Evolutionary conservation across 2,329 filamentous ascomycete species (phyloP).

Genomic region (Fusarium stilboides): DNA sequence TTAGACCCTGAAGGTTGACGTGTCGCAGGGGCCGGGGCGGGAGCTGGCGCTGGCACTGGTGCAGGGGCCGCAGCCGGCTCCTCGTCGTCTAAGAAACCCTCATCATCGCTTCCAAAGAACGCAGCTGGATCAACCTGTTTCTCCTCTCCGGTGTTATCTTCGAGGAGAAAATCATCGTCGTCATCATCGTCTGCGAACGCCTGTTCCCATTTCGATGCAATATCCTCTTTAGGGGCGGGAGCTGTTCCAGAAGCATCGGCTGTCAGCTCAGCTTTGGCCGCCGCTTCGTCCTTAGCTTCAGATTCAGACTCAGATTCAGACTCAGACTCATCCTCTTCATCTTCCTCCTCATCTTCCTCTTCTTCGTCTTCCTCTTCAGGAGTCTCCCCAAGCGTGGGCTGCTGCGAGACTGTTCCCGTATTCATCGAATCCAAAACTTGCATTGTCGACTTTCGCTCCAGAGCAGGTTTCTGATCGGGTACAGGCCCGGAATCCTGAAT

Average conservation of each 20-base stretch:
- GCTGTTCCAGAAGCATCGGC: conserved; percentile 44
- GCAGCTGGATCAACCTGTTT: conserved; percentile 72
- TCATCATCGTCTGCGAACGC: conserved; percentile 80
- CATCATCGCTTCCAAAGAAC: conserved; percentile 86
- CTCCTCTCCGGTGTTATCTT: conserved; percentile 64
- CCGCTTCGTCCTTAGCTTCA: conserved; percentile 32
- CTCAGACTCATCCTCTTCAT: neutral
- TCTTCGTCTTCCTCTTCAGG: conserved; percentile 45
- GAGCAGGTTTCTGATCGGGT: conserved; percentile 27
- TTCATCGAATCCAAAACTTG: conserved; percentile 73
- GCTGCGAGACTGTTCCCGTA: conserved; percentile 50
- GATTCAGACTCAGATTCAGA: neutral
- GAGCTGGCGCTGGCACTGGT: conserved; percentile 13
- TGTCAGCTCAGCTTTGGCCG: conserved; percentile 24
- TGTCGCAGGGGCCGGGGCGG: conserved; percentile 15
- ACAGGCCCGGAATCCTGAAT: conserved; percentile 55
- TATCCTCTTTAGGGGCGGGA: conserved; percentile 68
- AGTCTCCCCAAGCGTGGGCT: conserved; percentile 53
- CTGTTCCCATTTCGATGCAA: conserved; percentile 87
- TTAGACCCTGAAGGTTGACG: conserved; percentile 38
- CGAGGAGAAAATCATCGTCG: conserved; percentile 75
- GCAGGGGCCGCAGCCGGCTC: conserved; percentile 52
- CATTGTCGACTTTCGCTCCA: conserved; percentile 80
- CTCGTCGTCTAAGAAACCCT: conserved; percentile 83
- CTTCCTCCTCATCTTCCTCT: neutral